phyloP scores from a whole-genome alignment of 176 grass and related monocot genomes.

The Rhynchospora pubera region DNA sequence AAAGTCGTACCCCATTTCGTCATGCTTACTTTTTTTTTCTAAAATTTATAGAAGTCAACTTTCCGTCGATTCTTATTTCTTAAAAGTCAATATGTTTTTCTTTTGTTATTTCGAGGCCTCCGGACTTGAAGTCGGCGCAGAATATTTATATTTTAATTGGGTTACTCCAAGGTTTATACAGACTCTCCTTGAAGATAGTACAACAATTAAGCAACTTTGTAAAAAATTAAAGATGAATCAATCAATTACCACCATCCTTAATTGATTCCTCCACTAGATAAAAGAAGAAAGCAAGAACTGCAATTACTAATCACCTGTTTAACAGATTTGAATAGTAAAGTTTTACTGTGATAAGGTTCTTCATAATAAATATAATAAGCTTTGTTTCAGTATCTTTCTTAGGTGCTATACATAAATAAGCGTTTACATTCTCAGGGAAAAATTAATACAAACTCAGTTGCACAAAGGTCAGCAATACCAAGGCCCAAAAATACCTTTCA shows the following conservation, averaged over 20 bases:
- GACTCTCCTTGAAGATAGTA: neutral
- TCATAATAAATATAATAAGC: neutral
- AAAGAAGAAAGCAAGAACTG: neutral
- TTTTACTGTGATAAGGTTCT: neutral
- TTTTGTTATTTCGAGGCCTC: neutral
- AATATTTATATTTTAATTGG: neutral
- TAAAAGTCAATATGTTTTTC: neutral
- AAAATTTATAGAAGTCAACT: too few species aligned
- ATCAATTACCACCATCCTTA: neutral
- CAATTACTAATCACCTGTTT: neutral
- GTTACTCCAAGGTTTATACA: neutral
- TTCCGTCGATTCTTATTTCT: neutral
- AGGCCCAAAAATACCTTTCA: too few species aligned
- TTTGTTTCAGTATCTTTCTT: neutral
- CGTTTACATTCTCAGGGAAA: neutral
- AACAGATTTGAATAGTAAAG: neutral
- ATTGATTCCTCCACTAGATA: neutral
- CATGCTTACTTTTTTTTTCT: too few species aligned
- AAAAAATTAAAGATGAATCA: neutral
- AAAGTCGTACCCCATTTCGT: too few species aligned
- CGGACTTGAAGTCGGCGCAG: neutral
- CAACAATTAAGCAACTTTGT: too few species aligned
- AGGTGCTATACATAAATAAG: neutral
- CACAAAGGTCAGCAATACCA: neutral
- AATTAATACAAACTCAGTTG: neutral